Conservation (phyloP, 805 yeast species). For the Komagataella mondaviorum region DNA sequence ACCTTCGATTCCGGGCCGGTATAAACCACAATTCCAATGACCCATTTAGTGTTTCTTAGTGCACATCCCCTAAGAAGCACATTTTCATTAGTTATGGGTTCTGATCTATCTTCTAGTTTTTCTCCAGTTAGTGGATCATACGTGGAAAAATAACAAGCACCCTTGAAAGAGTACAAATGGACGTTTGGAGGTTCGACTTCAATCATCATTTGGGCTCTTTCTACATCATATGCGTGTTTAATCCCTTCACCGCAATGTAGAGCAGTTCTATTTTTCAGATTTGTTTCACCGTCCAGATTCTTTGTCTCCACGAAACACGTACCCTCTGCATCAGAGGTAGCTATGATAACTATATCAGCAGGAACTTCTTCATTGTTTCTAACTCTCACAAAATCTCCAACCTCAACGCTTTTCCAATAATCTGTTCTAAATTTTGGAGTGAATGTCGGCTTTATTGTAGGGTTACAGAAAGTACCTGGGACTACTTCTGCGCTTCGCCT, state of each 20-base stretch:
- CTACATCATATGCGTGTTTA: constrained; percentile 44
- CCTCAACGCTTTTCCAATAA: constrained; percentile 55
- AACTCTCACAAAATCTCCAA: constrained; percentile 62
- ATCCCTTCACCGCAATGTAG: constrained; percentile 37
- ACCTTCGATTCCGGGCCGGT: constrained; percentile 70
- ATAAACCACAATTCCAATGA: constrained; percentile 57
- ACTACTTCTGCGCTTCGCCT: constrained; percentile 10
- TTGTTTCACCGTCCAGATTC: constrained; percentile 67
- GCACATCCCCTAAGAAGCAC: constrained; percentile 61
- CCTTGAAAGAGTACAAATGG: constrained; percentile 51
- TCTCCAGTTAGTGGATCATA: constrained; percentile 16
- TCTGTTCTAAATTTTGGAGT: constrained; percentile 22
- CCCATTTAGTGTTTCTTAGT: constrained; percentile 67
- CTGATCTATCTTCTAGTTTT: constrained; percentile 22
- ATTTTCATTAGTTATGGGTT: constrained; percentile 50
- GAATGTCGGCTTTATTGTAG: constrained; percentile 14
- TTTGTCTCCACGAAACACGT: constrained; percentile 59
- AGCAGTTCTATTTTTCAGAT: constrained; percentile 45
- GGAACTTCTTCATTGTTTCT: constrained; percentile 71
- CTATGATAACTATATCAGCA: constrained; percentile 52
- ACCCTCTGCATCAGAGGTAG: constrained; percentile 58
- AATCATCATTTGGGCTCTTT: constrained; percentile 41
- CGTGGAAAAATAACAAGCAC: constrained; percentile 37
- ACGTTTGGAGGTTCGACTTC: constrained; percentile 67
- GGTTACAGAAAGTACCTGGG: constrained; percentile 20